These are phyloP conservation scores for Globisporangium orthogonon DNA, from an alignment of 352 stramenopile species.

Conservation along the genomic window DNA sequence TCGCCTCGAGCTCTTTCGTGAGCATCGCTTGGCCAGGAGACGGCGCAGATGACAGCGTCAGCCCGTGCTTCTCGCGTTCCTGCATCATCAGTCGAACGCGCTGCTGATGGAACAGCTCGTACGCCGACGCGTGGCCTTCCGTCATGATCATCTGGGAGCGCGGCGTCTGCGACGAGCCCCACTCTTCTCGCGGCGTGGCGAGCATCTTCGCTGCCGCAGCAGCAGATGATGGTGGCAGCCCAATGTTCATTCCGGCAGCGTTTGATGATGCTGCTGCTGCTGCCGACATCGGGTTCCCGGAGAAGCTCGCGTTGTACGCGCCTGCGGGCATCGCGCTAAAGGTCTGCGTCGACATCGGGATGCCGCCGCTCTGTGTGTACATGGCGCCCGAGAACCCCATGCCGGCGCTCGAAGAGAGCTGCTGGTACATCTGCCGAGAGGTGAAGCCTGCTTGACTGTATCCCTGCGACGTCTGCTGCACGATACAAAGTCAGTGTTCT, in stretches of 20 bases:
- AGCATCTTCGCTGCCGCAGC: slow-evolving; percentile 36
- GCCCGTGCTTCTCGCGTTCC: slow-evolving; percentile 73
- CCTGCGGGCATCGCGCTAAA: slow-evolving; percentile 21
- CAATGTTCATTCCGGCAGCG: slow-evolving; percentile 15
- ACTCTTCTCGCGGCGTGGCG: slow-evolving; percentile 78
- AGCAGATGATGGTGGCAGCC: slow-evolving; percentile 32
- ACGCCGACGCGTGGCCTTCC: slow-evolving; percentile 73
- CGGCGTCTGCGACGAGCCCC: slow-evolving; percentile 81
- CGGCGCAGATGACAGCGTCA: slow-evolving; percentile 67
- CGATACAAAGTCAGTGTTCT: not conserved
- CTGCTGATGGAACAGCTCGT: slow-evolving; percentile 86
- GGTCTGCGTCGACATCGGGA: slow-evolving; percentile 21
- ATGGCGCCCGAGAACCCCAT: slow-evolving; percentile 1
- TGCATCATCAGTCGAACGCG: slow-evolving; percentile 79
- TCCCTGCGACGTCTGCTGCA: slow-evolving; percentile 4
- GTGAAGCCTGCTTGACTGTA: slow-evolving; percentile 6
- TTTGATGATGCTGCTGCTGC: slow-evolving; percentile 1
- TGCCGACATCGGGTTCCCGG: slow-evolving; percentile 5
- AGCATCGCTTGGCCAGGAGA: slow-evolving; percentile 82
- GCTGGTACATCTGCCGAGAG: slow-evolving; percentile 11
- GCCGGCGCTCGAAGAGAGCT: not conserved
- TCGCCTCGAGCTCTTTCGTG: slow-evolving; percentile 84
- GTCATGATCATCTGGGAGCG: slow-evolving; percentile 79
- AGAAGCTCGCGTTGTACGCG: slow-evolving; percentile 15
- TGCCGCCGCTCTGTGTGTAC: slow-evolving; percentile 3